Evolutionary conservation across 495 filamentous ascomycete genomes (phyloP).

Genomic region (Astrothelium subdiscretum): DNA sequence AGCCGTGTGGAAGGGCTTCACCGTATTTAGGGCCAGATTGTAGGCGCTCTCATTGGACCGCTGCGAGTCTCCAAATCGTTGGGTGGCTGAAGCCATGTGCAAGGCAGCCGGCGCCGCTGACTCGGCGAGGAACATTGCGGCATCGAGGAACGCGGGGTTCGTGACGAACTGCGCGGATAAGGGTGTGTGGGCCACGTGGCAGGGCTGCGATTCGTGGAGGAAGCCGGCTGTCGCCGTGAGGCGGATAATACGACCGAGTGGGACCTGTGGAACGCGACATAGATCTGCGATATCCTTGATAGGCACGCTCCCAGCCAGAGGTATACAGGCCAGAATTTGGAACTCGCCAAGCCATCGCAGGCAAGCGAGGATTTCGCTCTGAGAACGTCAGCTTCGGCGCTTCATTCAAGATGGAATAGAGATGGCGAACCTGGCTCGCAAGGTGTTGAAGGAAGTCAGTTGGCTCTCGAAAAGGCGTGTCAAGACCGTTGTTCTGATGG

Average conservation of each 20-base stretch:
- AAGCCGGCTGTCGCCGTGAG: conserved; percentile 31
- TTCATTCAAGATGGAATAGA: background rate
- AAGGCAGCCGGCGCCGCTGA: conserved; percentile 25
- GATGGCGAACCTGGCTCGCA: background rate
- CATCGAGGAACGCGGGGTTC: conserved; percentile 25
- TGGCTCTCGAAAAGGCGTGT: background rate
- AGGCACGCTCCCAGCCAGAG: conserved; percentile 24
- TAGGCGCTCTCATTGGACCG: conserved; percentile 14
- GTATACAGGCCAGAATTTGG: conserved; percentile 35
- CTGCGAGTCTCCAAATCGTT: conserved; percentile 17
- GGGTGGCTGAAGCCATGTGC: conserved; percentile 29
- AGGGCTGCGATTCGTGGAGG: conserved; percentile 27
- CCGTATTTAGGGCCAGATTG: conserved; percentile 22
- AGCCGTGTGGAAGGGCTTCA: conserved; percentile 10
- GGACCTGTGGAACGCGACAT: conserved; percentile 22
- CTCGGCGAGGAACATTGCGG: conserved; percentile 31
- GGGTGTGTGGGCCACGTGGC: conserved; percentile 29
- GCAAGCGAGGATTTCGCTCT: conserved; percentile 32
- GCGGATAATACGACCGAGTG: conserved; percentile 27
- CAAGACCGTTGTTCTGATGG: background rate
- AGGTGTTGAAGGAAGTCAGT: conserved; percentile 3
- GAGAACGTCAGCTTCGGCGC: background rate
- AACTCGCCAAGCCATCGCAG: conserved; percentile 35
- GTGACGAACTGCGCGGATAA: conserved; percentile 31
- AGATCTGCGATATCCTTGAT: conserved; percentile 32